phyloP scores from a whole-genome alignment of 2,329 filamentous ascomycete species.

The Botrytis deweyae region DNA sequence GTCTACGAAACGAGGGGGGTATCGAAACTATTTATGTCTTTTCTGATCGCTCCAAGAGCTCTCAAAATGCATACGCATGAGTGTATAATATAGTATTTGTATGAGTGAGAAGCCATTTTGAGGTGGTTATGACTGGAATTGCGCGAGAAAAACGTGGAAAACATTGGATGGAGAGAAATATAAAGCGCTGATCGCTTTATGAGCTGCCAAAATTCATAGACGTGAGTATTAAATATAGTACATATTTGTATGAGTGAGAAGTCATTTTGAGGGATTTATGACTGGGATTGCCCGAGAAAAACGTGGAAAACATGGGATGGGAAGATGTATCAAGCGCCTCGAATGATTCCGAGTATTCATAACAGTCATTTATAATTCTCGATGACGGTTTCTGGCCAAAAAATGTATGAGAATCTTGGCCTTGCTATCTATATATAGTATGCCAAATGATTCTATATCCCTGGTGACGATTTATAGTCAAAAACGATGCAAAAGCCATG shows the following conservation, averaged over 20 bases:
- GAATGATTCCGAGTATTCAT: background rate
- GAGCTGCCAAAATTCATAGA: accelerated
- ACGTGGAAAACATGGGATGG: background rate
- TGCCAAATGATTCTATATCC: too few species aligned
- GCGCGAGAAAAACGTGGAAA: background rate
- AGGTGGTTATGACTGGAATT: background rate
- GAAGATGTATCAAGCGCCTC: background rate
- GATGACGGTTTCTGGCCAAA: background rate
- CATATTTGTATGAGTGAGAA: too few species aligned
- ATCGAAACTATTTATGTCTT: background rate
- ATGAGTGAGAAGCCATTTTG: too few species aligned
- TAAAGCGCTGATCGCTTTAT: too few species aligned
- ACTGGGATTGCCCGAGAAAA: background rate
- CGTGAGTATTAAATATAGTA: background rate
- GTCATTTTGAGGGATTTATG: background rate
- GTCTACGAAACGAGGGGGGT: background rate
- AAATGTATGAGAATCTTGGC: background rate
- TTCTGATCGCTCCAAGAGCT: background rate
- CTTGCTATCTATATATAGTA: background rate
- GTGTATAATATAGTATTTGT: too few species aligned
- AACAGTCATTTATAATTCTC: background rate
- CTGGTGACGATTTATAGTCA: too few species aligned
- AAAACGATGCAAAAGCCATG: too few species aligned
- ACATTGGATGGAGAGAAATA: too few species aligned
- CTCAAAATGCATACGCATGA: background rate